Evolutionary conservation across 2,329 filamentous ascomycete species (phyloP).

Genomic region (Phymatotrichopsis omnivora): DNA sequence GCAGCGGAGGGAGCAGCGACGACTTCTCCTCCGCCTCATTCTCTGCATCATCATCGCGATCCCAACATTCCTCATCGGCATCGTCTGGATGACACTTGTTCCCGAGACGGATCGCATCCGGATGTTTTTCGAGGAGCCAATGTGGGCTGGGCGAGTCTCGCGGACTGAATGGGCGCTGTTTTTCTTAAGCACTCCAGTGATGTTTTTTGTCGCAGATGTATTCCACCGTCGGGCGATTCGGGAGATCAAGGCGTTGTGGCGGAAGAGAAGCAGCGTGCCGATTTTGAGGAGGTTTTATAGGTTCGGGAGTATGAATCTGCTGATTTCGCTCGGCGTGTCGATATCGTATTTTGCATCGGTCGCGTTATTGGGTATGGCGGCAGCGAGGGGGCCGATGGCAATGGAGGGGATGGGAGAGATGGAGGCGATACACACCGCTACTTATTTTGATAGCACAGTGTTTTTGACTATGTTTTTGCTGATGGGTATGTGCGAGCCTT

Average conservation of each 20-base stretch:
- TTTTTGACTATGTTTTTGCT: conserved; percentile 86
- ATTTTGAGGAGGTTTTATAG: conserved; percentile 68
- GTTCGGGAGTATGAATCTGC: conserved; percentile 95
- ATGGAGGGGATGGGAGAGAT: conserved; percentile 40
- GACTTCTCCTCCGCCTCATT: conserved; percentile 59
- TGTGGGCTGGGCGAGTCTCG: conserved; percentile 59
- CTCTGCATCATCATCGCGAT: conserved; percentile 61
- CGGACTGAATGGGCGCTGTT: conserved; percentile 71
- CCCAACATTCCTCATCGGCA: conserved; percentile 76
- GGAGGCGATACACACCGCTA: conserved; percentile 41
- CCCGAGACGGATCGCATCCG: conserved; percentile 48
- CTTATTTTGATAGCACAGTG: conserved; percentile 86
- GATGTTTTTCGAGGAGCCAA: conserved; percentile 58
- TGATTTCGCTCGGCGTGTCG: conserved; percentile 78
- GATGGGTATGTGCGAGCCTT: conserved; percentile 39
- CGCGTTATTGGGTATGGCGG: conserved; percentile 61
- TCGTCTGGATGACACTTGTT: conserved; percentile 82
- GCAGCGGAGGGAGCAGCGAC: conserved; percentile 56
- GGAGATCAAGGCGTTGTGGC: conserved; percentile 69
- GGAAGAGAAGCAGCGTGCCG: conserved; percentile 60
- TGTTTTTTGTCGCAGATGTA: conserved; percentile 74
- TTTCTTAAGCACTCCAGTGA: conserved; percentile 72
- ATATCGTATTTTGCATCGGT: conserved; percentile 81
- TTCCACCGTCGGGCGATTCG: conserved; percentile 74
- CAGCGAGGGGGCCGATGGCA: conserved; percentile 35